phyloP scores from a whole-genome alignment of 352 stramenopile species.

The Albugo candida region DNA sequence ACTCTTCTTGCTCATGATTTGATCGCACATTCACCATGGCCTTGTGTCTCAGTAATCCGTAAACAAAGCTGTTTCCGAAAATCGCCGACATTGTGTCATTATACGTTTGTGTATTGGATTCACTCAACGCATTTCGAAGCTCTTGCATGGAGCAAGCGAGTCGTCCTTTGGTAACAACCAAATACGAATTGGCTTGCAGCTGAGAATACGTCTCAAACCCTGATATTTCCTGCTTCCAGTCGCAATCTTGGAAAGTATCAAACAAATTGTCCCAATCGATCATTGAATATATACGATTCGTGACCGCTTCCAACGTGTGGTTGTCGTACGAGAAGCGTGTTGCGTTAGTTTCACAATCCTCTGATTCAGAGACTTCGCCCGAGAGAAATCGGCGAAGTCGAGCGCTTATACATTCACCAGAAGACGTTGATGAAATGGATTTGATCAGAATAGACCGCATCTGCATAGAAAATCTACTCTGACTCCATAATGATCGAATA shows the following conservation, averaged over 20 bases:
- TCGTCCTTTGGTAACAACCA: too few relatives aligned
- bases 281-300: constrained; percentile 8
- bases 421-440: too few relatives aligned
- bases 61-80: constrained; percentile 15
- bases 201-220: background rate
- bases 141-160: constrained; percentile 17
- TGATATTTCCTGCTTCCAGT: background rate
- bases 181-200: constrained; percentile 2
- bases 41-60: constrained; percentile 16
- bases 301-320: constrained; percentile 1
- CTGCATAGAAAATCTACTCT: too few relatives aligned
- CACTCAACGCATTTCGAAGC: constrained; percentile 17
- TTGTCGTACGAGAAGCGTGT: background rate
- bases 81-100: constrained; percentile 19
- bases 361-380: too few relatives aligned
- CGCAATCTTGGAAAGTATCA: constrained; percentile 10
- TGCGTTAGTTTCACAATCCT: too few relatives aligned
- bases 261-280: constrained; percentile 14
- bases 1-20: background rate
- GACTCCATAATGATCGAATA: too few relatives aligned
- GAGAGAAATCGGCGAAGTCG: too few relatives aligned
- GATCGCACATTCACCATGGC: background rate
- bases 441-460: too few relatives aligned
- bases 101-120: constrained; percentile 11
- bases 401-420: too few relatives aligned